These are phyloP conservation scores for Phlyctochytrium arcticum DNA, from an alignment of 192 early-diverging fungal species.

Conservation along the genomic window DNA sequence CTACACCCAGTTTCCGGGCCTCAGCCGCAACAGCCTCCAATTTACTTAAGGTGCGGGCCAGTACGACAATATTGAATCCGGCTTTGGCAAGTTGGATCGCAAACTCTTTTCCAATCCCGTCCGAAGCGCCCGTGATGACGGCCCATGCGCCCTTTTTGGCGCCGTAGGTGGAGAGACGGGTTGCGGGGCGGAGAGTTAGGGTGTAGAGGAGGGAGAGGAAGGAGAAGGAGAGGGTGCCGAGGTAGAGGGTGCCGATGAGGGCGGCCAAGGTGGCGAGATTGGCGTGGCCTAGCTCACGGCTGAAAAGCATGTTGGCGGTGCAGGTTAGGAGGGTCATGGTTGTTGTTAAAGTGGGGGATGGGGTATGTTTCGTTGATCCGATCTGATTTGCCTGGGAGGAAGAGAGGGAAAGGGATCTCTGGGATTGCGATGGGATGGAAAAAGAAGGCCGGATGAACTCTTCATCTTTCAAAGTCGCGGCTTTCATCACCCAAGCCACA, in stretches of 20 bases:
- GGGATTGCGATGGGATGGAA: too few species aligned
- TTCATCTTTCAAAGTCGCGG: too few species aligned
- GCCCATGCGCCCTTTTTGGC: slow-evolving; percentile 62
- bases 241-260: slow-evolving; percentile 4
- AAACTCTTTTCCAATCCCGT: slow-evolving; percentile 94
- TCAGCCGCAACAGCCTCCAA: slow-evolving; percentile 71
- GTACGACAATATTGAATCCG: slow-evolving; percentile 77
- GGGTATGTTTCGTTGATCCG: too few species aligned
- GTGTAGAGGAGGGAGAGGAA: slow-evolving; percentile 17
- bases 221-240: slow-evolving; percentile 2
- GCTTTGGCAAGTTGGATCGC: slow-evolving; percentile 83
- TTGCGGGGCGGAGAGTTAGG: slow-evolving; percentile 7
- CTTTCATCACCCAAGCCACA: too few species aligned
- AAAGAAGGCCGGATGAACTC: too few species aligned
- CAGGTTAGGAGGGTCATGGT: neutral
- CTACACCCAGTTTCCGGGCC: slow-evolving; percentile 49
- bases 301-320: neutral
- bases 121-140: slow-evolving; percentile 93
- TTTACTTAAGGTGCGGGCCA: slow-evolving; percentile 79
- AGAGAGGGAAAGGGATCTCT: too few species aligned
- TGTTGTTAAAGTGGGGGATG: too few species aligned
- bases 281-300: neutral
- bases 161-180: slow-evolving; percentile 52
- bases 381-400: too few species aligned
- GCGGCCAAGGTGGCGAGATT: slow-evolving; percentile 17